These are phyloP conservation scores for Avena eriantha DNA, from an alignment of 176 grass and related monocot genomes.

Conservation along the genomic window DNA sequence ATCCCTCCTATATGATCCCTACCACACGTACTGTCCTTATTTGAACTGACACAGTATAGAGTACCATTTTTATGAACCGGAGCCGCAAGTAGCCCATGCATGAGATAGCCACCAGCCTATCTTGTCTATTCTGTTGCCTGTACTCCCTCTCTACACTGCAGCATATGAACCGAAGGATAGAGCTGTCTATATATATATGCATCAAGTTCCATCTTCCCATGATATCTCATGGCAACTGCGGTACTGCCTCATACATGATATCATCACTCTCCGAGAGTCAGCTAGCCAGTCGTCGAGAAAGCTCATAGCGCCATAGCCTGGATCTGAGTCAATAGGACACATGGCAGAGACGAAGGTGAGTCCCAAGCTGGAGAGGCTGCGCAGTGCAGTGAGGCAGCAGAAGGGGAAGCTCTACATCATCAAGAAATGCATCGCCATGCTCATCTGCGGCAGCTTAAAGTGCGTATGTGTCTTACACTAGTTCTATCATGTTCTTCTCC, in stretches of 20 bases:
- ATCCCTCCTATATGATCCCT: too few species aligned
- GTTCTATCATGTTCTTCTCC: too few species aligned
- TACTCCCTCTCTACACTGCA: too few species aligned
- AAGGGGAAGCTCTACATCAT: conserved; percentile 81
- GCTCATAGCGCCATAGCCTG: neutral
- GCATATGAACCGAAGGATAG: too few species aligned
- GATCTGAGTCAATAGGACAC: neutral
- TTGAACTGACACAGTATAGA: neutral
- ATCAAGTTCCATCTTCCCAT: too few species aligned
- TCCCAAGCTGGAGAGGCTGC: conserved; percentile 56
- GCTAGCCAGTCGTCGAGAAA: neutral
- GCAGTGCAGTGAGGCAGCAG: conserved; percentile 54
- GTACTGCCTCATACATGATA: too few species aligned
- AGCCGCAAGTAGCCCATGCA: neutral
- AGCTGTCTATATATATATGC: too few species aligned
- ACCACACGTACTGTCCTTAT: neutral
- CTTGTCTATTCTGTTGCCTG: neutral
- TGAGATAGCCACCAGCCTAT: neutral
- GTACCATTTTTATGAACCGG: too few species aligned
- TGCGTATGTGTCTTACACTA: conserved; percentile 32
- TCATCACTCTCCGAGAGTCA: neutral
- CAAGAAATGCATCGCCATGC: conserved; percentile 72
- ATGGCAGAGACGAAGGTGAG: conserved; percentile 30
- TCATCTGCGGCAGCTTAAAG: conserved; percentile 62
- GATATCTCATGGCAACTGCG: too few species aligned